Base-by-base conservation (phyloP, 345 rosid species). In the Moringa oleifera region DNA sequence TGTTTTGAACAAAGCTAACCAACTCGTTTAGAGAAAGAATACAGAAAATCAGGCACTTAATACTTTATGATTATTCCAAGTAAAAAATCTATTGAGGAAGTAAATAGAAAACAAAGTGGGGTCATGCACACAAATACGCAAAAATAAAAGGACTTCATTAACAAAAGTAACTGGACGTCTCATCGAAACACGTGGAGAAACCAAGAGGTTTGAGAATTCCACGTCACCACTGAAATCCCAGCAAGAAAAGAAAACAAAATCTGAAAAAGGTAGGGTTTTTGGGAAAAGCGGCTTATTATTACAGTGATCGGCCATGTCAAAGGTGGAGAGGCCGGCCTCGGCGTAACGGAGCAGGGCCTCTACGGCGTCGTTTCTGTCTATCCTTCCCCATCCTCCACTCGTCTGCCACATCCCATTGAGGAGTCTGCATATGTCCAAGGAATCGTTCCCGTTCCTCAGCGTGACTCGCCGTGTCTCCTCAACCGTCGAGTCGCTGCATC, bases 261-360 rank as follows among this genome's bases (percentile, higher is more conserved):
- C 24, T 46, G 23, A 19, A 53, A n/a, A n/a, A n/a, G n/a, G n/a
- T 15, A 41, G 25, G 21, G 31, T 8, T 25, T 57, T 19, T 12
- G 17, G 18, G 19, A 46, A 46, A 15, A 12, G 58, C 49, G 57
- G 59, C 57, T 75, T 33, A n/a, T 4, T 33, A 33, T 71, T 77
- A 92, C 95, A 92, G 66, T 87, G 95, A 64, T 92, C 97, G 62
- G 98, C 97, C 98, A 92, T 89, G 80, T 92, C 96, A 80, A 92
- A 92, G 57, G 98, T 92, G 74, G 95, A 74, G 78, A 92, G 89
- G 33, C 96, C 95, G 57, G 93, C 76, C 51, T 92, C 95, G 52
- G 95, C 78, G 63, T 87, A 60, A 1, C 83, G 82, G 53, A 92
- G 83, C 95, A 92, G 87, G 23, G 89, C 91, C 0, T 87, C 95